Base-by-base conservation (phyloP, 257 asterid species). In the Paraleonurus japonicus region DNA sequence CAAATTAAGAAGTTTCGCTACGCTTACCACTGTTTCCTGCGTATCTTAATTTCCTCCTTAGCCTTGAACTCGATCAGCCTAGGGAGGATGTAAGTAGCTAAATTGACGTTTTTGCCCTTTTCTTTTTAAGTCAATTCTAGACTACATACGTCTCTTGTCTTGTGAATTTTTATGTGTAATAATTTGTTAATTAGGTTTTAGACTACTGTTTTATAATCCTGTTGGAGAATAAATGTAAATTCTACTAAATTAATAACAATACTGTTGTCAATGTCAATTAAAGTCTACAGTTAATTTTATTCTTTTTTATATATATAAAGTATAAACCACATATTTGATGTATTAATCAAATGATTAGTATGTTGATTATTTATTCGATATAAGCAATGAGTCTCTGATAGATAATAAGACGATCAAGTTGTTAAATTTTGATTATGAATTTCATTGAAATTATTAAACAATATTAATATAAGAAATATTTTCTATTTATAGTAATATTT, bases 71-170 rank as follows among this genome's bases (percentile, higher is more conserved):
- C 13, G 53, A 12, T 45, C 41, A 24, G 61, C 20, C 47, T 39
- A 23, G 51, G 71, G 47, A 65, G 62, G 80, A 69, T 43, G 65
- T 41, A 39, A 8, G 24, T 10, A 1, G 3, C 0, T 4, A 53
- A 57, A 54, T 69, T 81, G 80, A 80, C 87, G 26, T 2, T 41
- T 80, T 66, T 74, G 37, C 62, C 86, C 85, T 51, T 50, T 59
- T 60, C 45, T 60, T 71, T 4, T 13, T 22, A 41, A 45, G 54
- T 73, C 73, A 75, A 75, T 12, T 22, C 9, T 27, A 39, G 51
- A 71, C 60, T 41, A 53, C 30, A 55, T 28, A 65, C 19, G 58
- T 51, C n/a, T 45, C n/a, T 33, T n/a, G 37, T 32, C 19, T 48
- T 35, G 7, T 75, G 8, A 45, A 2, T n/a, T 48, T n/a, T 17